Percentiles rank a stretch among this genome's conserved stretches.
Evolutionary conservation across 192 early-diverging fungal genomes (phyloP).

Genomic region (Kickxella alabastrina): DNA sequence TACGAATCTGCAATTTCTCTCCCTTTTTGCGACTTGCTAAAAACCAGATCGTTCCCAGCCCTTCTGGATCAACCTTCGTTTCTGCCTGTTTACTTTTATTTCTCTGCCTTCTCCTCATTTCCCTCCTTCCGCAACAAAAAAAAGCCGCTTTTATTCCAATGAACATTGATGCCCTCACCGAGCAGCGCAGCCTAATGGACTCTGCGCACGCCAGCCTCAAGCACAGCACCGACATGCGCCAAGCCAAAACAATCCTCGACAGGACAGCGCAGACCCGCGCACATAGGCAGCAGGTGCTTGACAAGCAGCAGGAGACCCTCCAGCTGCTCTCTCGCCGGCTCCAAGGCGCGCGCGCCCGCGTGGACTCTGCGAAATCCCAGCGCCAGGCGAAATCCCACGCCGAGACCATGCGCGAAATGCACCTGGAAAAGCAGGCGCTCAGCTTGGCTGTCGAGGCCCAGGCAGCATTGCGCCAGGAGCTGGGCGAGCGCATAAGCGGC

Average conservation of each 20-base stretch:
- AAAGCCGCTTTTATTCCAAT: no score
- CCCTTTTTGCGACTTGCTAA: no score
- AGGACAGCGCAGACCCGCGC: slow-evolving; percentile 8
- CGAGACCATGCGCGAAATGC: slow-evolving; percentile 39
- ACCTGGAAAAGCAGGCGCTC: slow-evolving; percentile 13
- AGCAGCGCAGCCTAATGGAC: slow-evolving; percentile 25
- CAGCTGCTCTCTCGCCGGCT: slow-evolving; percentile 42
- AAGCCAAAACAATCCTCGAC: slow-evolving; percentile 8
- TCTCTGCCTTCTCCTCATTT: no score
- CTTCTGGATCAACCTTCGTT: neutral
- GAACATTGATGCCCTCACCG: slow-evolving; percentile 35
- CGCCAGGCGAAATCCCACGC: slow-evolving; percentile 42
- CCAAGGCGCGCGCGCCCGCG: slow-evolving; percentile 22
- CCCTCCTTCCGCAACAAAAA: no score
- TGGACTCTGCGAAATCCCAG: slow-evolving; percentile 38
- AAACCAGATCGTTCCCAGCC: no score
- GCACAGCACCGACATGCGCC: slow-evolving; percentile 22
- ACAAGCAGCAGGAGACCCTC: slow-evolving; percentile 31
- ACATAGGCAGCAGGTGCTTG: slow-evolving; percentile 7
- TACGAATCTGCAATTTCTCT: no score
- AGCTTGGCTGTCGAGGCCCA: slow-evolving; percentile 8
- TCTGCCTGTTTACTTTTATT: neutral
- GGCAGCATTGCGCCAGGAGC: slow-evolving; percentile 7
- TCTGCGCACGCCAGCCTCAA: slow-evolving; percentile 24
- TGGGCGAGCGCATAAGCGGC: slow-evolving; percentile 8